Base-by-base conservation (phyloP, 345 rosid genomes). In the Lepidium didymum region DNA sequence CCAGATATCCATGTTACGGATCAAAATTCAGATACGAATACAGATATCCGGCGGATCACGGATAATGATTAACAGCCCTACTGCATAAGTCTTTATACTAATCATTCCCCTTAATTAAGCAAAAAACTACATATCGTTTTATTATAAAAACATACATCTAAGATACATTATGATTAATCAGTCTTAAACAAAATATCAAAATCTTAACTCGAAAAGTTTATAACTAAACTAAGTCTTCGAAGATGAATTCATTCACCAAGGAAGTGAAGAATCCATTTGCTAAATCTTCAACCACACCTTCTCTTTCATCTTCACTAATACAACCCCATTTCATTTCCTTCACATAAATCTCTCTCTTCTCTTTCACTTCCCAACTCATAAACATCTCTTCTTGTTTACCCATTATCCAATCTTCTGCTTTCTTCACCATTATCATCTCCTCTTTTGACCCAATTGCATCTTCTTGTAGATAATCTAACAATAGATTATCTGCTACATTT, bases 291-390 rank as follows among this genome's bases (percentile, higher is more conserved):
- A 54, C 76, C 44, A 93, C 55, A 27, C 68, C 73, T 19, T 63
- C 67, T 50, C 73, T 36, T 63, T 59, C 68, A 23, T 81, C 74
- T 87, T 85, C 89, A 79, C 77, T 51, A 34, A 73, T 23, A 25
- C 77, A 58, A 36, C 68, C 63, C 77, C 77, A 74, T 62, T 74
- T 55, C 78, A 74, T 75, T 7, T 83, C 87, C 31, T 70, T 81
- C 41, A 88, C 49, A 41, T 82, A 90, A 10, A 67, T 55, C 12
- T 52, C 60, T 42, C 97, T 84, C 8, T 79, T 77, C 8, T 76
- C 82, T 49, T 41, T 59, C 57, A 78, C 79, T 56, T 88, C 85
- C 96, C 94, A 88, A 15, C 89, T 86, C 57, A 74, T 9, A 62
- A 81, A 53, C 74, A 72, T 6, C 33, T 84, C 86, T 38, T 75